Evolutionary conservation across 164 flowering plant species (phyloP).

Genomic region (Warburgia ugandensis): DNA sequence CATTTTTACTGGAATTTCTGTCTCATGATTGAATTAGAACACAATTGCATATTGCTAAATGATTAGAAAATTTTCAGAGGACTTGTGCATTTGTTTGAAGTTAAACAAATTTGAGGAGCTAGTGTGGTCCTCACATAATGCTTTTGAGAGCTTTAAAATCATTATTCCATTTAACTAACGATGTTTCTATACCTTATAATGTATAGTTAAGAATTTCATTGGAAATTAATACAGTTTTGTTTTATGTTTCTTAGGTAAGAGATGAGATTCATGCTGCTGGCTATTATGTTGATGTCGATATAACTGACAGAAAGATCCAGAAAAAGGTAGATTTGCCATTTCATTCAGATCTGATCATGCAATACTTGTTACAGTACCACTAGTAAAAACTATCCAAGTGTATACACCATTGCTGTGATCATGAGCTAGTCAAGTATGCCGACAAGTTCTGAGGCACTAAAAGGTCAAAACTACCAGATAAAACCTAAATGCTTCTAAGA

Average conservation of each 20-base stretch:
- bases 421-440: background rate
- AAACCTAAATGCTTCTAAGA: background rate
- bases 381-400: background rate
- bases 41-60: too few relatives aligned
- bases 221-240: conserved; percentile 2
- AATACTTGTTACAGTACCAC: background rate
- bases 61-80: too few relatives aligned
- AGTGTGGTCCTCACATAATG: too few relatives aligned
- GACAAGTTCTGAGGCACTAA: too few relatives aligned
- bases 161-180: too few relatives aligned
- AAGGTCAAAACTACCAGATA: too few relatives aligned
- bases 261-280: conserved; percentile 72
- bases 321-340: conserved; percentile 55
- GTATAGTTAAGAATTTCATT: background rate
- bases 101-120: too few relatives aligned
- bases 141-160: too few relatives aligned
- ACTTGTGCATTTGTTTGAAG: too few relatives aligned
- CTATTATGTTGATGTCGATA: conserved; percentile 74
- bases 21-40: too few relatives aligned
- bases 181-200: too few relatives aligned
- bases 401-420: background rate
- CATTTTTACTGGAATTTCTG: too few relatives aligned
- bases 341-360: background rate
- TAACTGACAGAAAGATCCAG: conserved; percentile 72
- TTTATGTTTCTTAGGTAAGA: conserved; percentile 36